phyloP scores from a whole-genome alignment of 129 eudicot species.

The Dittrichia graveolens region DNA sequence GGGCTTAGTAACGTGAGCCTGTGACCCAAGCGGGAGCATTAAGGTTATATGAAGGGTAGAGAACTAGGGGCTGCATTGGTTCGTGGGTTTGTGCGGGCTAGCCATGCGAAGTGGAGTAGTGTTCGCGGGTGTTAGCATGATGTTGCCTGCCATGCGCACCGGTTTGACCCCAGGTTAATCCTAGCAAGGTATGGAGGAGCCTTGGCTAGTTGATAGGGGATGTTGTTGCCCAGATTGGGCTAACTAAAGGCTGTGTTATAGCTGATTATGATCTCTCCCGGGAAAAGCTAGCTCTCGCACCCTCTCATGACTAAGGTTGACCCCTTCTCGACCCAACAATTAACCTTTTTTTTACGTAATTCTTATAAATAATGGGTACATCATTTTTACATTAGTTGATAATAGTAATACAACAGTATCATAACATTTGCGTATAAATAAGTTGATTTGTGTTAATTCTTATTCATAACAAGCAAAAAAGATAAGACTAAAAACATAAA shows the following conservation, averaged over 20 bases:
- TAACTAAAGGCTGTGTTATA: too few relatives aligned
- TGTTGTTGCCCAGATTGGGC: too few relatives aligned
- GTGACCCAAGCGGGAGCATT: conserved; percentile 23
- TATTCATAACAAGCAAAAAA: too few relatives aligned
- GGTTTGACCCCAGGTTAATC: neutral
- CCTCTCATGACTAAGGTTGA: neutral
- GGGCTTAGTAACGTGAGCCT: neutral
- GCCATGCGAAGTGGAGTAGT: neutral
- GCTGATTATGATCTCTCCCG: neutral
- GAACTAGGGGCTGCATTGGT: conserved; percentile 1
- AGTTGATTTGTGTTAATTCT: too few relatives aligned
- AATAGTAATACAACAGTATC: too few relatives aligned
- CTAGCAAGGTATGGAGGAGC: neutral
- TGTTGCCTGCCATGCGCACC: neutral
- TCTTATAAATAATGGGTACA: too few relatives aligned
- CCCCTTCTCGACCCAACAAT: conserved; percentile 2
- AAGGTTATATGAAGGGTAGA: conserved; percentile 4
- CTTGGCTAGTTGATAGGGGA: neutral
- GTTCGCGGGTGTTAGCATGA: neutral
- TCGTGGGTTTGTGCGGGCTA: neutral
- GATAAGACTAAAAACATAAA: too few relatives aligned
- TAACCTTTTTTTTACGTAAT: neutral
- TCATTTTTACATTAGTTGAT: neutral
- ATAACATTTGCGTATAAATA: too few relatives aligned
- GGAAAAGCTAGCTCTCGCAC: neutral